A percentile compares a stretch with the other conserved stretches of the same genome.
Conservation (phyloP, 495 filamentous ascomycete species). For the Copromyces sp. region DNA sequence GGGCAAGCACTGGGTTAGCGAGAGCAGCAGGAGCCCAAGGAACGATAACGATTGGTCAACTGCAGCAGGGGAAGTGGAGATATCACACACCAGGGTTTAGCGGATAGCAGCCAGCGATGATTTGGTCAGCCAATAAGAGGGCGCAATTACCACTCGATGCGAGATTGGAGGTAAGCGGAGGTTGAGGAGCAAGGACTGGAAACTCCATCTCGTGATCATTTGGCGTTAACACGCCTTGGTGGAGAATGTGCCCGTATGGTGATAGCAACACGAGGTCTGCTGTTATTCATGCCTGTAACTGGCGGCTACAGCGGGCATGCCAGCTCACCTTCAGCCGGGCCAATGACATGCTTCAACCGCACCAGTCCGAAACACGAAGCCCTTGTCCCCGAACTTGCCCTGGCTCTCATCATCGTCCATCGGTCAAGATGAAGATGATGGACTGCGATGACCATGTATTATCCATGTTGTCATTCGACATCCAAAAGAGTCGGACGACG, state of each 20-base stretch:
- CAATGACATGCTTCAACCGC: slow-evolving; percentile 18
- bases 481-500: neutral
- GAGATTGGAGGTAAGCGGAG: slow-evolving; percentile 16
- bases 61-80: slow-evolving; percentile 17
- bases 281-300: slow-evolving; percentile 1
- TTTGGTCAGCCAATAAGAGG: slow-evolving; percentile 12
- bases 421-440: neutral
- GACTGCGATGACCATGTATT: neutral
- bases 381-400: neutral
- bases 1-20: neutral
- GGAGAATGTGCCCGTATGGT: neutral
- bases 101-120: slow-evolving; percentile 24
- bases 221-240: neutral
- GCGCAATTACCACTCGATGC: neutral
- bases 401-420: neutral
- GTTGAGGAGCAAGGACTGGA: neutral
- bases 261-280: neutral
- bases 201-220: neutral
- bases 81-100: slow-evolving; percentile 17
- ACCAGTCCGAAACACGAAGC: slow-evolving; percentile 14
- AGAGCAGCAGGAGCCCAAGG: slow-evolving; percentile 4
- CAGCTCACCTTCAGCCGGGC: slow-evolving; percentile 14
- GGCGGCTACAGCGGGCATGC: neutral
- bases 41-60: slow-evolving; percentile 20
- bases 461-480: too few relatives aligned